Conservation (phyloP, 768 basidiomycete species). For the Terana coerulea region DNA sequence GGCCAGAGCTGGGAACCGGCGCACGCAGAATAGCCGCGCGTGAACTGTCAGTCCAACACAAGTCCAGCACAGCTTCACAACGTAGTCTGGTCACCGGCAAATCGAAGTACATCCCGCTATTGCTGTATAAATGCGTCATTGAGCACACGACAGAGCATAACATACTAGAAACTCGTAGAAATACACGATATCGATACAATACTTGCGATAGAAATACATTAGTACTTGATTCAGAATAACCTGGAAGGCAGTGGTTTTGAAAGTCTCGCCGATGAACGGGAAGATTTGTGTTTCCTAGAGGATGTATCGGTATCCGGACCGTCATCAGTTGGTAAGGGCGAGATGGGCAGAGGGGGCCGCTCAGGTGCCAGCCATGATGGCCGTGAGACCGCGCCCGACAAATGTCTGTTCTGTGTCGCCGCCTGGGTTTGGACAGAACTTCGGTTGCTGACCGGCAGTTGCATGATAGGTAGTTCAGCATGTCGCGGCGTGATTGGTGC, state of each 20-base stretch:
- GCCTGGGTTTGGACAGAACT: background rate
- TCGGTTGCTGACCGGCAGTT: background rate
- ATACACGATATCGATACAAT: background rate
- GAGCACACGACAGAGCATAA: background rate
- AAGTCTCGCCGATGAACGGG: conserved; percentile 20
- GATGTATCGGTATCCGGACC: background rate
- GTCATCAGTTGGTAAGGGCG: conserved; percentile 6
- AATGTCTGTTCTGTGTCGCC: background rate
- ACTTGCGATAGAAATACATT: background rate
- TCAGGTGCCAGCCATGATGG: background rate
- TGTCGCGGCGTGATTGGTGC: conserved; percentile 1
- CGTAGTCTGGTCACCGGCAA: background rate
- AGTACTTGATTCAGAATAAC: conserved; percentile 7
- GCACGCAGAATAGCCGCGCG: background rate
- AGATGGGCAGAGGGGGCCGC: conserved; percentile 5
- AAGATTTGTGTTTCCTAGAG: conserved; percentile 10
- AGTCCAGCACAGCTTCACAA: too few relatives aligned
- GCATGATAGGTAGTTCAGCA: conserved; percentile 10
- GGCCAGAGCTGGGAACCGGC: background rate
- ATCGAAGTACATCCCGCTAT: background rate
- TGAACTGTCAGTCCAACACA: conserved; percentile 1
- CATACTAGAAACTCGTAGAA: background rate
- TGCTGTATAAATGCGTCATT: background rate
- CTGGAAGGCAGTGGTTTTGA: conserved; percentile 24
- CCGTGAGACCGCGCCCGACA: conserved; percentile 9